Evolutionary conservation across 2,329 filamentous ascomycete species (phyloP).

Genomic region (Penicillium sp.): DNA sequence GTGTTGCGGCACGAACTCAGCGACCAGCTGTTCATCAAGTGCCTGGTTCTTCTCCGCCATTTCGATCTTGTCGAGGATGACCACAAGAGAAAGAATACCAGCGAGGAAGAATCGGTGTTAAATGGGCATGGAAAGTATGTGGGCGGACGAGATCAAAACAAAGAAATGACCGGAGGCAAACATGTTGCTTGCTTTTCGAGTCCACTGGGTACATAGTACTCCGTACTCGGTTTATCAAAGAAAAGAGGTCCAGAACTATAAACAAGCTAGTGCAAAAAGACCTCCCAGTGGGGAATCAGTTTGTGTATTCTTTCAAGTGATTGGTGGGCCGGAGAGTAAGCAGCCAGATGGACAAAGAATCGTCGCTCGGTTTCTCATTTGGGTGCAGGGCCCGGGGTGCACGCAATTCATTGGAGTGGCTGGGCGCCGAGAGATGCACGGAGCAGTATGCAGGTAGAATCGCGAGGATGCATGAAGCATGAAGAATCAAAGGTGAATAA

Average conservation of each 20-base stretch:
- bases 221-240: background rate
- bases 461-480: background rate
- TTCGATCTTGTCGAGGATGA: background rate
- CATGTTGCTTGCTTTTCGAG: background rate
- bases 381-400: background rate
- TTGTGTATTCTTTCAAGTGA: background rate
- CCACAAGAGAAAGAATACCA: background rate
- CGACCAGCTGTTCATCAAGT: constrained; percentile 1
- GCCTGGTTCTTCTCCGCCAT: constrained; percentile 11
- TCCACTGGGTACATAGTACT: background rate
- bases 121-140: background rate
- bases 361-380: background rate
- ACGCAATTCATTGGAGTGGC: background rate
- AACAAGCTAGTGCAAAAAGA: background rate
- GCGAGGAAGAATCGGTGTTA: background rate
- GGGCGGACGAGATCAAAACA: background rate
- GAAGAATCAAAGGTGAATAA: background rate
- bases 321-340: background rate
- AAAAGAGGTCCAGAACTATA: background rate
- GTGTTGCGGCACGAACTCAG: constrained; percentile 24
- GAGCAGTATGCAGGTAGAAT: background rate
- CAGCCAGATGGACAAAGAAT: background rate
- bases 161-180: background rate
- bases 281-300: background rate
- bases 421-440: background rate